Evolutionary conservation across 306 rosid species (phyloP).

Genomic region (Carpinus viminea): DNA sequence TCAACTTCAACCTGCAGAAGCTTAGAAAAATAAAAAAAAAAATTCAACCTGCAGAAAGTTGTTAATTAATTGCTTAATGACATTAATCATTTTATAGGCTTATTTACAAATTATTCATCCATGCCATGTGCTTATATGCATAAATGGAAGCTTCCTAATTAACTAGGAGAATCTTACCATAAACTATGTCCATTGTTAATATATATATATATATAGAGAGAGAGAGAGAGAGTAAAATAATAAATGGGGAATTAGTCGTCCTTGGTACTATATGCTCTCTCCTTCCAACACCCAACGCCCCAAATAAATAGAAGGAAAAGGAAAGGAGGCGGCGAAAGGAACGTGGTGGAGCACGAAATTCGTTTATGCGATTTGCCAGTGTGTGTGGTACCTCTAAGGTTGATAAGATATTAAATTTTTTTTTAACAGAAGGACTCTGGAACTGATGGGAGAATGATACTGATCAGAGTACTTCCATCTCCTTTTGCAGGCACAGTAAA

Average conservation of each 20-base stretch:
- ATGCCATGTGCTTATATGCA: conserved; percentile 59
- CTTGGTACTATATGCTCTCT: conserved; percentile 34
- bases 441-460: conserved; percentile 38
- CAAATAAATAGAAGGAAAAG: conserved; percentile 34
- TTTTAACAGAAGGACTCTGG: conserved; percentile 39
- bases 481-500: conserved; percentile 23
- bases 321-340: conserved; percentile 38
- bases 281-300: conserved; percentile 37
- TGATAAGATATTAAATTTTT: conserved; percentile 18
- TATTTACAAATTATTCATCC: conserved; percentile 30
- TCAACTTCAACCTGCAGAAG: no score
- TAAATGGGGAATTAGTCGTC: conserved; percentile 33
- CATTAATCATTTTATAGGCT: conserved; percentile 30
- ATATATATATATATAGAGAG: no score
- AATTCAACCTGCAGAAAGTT: no score
- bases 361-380: not conserved
- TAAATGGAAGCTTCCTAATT: conserved; percentile 36
- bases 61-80: not conserved
- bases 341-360: conserved; percentile 37
- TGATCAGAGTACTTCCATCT: not conserved
- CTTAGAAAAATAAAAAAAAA: no score
- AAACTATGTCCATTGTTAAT: conserved; percentile 6
- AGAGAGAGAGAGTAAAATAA: not conserved
- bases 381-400: conserved; percentile 34
- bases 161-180: conserved; percentile 19